Conservation (phyloP, 208 protist genomes). For the Entamoeba moshkovskii region DNA sequence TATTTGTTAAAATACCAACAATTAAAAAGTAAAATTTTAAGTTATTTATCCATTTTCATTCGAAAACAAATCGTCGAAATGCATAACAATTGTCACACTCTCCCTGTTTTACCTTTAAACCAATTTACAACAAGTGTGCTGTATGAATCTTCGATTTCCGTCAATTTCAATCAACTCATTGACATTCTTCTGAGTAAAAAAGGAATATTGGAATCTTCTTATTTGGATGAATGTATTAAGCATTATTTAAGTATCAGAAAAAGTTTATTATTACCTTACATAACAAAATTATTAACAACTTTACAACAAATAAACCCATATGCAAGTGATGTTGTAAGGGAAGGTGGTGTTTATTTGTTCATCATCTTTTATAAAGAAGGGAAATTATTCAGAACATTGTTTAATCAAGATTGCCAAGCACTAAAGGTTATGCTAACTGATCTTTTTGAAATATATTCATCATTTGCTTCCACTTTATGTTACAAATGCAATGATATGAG, state of each 20-base stretch:
- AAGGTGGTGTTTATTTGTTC: background rate
- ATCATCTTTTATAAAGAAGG: background rate
- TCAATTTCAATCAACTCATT: background rate
- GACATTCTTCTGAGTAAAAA: background rate
- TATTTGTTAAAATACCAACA: background rate
- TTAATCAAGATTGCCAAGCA: background rate
- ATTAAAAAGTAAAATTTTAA: background rate
- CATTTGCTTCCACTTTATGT: background rate
- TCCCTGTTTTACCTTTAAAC: background rate
- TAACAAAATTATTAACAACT: background rate
- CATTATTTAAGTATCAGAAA: background rate
- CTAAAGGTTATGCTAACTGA: background rate
- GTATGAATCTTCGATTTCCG: background rate
- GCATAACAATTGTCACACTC: background rate
- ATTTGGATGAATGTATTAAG: background rate
- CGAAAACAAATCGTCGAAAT: background rate
- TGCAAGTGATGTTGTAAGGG: background rate
- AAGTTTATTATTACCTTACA: background rate
- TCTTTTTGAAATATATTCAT: background rate
- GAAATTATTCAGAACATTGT: background rate
- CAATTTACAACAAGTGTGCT: background rate
- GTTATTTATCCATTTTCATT: background rate
- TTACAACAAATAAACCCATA: background rate
- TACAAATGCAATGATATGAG: background rate
- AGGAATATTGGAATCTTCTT: background rate